A percentile compares a stretch with the other conserved stretches of the same genome.
Conservation (phyloP, 2,329 filamentous ascomycete genomes). For the Cladosporium velox region DNA sequence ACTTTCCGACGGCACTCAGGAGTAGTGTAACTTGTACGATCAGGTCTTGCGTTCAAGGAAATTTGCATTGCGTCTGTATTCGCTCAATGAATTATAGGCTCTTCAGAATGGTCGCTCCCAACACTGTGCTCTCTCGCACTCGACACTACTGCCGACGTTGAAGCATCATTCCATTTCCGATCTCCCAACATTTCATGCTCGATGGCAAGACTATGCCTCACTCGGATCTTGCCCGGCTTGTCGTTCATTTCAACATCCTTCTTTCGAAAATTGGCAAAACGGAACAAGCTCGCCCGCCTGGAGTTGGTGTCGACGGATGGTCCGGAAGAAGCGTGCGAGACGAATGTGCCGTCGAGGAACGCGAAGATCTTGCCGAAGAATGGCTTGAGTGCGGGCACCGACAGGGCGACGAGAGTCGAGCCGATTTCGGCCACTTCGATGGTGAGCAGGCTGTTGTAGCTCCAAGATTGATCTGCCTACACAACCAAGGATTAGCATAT, state of each 20-base stretch:
- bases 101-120: slow-evolving; percentile 3
- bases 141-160: background rate
- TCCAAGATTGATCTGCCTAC: slow-evolving; percentile 51
- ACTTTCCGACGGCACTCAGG: background rate
- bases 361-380: slow-evolving; percentile 27
- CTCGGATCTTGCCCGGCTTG: slow-evolving; percentile 1
- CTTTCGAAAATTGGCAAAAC: background rate
- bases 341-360: slow-evolving; percentile 21
- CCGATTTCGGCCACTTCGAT: slow-evolving; percentile 56
- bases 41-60: background rate
- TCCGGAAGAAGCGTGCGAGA: background rate
- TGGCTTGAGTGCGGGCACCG: slow-evolving; percentile 54
- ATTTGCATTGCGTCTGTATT: background rate
- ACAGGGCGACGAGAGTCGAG: slow-evolving; percentile 53
- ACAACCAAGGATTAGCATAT: background rate
- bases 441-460: slow-evolving; percentile 53
- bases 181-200: slow-evolving; percentile 2
- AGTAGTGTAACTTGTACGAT: background rate
- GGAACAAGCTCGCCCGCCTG: background rate
- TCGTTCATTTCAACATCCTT: background rate
- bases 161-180: background rate
- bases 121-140: slow-evolving; percentile 6
- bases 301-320: background rate
- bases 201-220: slow-evolving; percentile 2
- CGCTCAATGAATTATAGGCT: slow-evolving; percentile 4